Evolutionary conservation across 2,329 filamentous ascomycete genomes (phyloP).

Genomic region (Pseudonectria foliicola): DNA sequence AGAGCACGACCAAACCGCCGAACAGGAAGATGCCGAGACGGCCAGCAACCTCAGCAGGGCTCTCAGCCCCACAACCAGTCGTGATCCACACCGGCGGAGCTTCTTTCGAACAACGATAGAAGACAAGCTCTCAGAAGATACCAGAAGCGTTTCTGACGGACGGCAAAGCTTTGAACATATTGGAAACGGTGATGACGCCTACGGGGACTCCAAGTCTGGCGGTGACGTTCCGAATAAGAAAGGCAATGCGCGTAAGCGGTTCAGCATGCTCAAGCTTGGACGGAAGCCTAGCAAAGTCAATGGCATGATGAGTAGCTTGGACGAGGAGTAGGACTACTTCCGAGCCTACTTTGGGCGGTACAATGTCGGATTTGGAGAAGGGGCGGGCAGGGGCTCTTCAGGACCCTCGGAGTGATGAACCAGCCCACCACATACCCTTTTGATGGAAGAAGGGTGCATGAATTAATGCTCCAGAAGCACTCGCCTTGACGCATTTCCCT

Average conservation of each 20-base stretch:
- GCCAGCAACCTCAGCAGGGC: conserved; percentile 25
- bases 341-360: conserved; percentile 23
- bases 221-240: conserved; percentile 36
- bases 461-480: neutral
- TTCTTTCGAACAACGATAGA: conserved; percentile 37
- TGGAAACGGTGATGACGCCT: conserved; percentile 16
- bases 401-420: neutral
- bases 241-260: conserved; percentile 65
- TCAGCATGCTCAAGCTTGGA: conserved; percentile 71
- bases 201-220: conserved; percentile 23
- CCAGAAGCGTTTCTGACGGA: conserved; percentile 16
- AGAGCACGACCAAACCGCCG: conserved; percentile 24
- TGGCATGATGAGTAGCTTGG: conserved; percentile 45
- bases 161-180: conserved; percentile 24
- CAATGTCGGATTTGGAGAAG: conserved; percentile 17
- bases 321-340: conserved; percentile 44
- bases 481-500: too few species aligned
- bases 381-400: conserved; percentile 2
- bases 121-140: conserved; percentile 17
- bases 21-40: conserved; percentile 23
- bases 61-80: conserved; percentile 20
- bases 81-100: conserved; percentile 31
- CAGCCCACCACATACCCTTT: too few species aligned
- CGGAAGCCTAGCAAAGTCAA: conserved; percentile 57
- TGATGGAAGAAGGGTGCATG: neutral